Percentiles rank a stretch among this genome's conserved stretches.
Conservation (phyloP, 2,329 filamentous ascomycete genomes). For the Ceratocystis harringtonii region DNA sequence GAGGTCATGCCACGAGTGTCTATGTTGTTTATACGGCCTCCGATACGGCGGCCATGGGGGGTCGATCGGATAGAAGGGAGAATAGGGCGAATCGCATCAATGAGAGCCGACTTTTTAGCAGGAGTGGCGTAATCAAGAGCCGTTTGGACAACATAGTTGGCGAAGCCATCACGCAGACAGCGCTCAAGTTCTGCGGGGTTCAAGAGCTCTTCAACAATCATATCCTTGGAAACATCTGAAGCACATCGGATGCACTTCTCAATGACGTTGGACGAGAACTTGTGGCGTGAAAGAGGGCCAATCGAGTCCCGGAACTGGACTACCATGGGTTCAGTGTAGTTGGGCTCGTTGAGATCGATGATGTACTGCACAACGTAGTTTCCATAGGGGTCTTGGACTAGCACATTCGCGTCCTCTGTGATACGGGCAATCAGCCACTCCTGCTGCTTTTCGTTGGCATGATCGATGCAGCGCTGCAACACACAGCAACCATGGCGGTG, state of each 20-base stretch:
- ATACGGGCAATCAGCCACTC: conserved; percentile 73
- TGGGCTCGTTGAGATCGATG: conserved; percentile 74
- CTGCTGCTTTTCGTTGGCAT: conserved; percentile 83
- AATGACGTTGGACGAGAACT: conserved; percentile 98
- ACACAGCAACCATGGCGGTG: conserved; percentile 97
- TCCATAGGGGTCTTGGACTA: conserved; percentile 93
- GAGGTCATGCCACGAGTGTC: conserved; percentile 37
- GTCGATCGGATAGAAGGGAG: conserved; percentile 75
- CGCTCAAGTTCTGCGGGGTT: conserved; percentile 64
- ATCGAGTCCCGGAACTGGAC: conserved; percentile 61
- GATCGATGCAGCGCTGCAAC: conserved; percentile 93
- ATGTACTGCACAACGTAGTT: conserved; percentile 99
- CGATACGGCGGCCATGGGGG: conserved; percentile 85
- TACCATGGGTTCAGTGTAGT: conserved; percentile 81
- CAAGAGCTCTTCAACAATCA: conserved; percentile 73
- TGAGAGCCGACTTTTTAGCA: conserved; percentile 56
- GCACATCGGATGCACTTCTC: conserved; percentile 90
- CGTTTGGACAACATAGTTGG: conserved; percentile 97
- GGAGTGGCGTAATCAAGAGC: conserved; percentile 73
- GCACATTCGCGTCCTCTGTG: conserved; percentile 68
- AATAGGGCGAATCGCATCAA: conserved; percentile 74
- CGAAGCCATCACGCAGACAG: conserved; percentile 80
- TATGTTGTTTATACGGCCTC: conserved; percentile 63
- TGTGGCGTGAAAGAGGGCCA: conserved; percentile 70
- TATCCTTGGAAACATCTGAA: conserved; percentile 55